phyloP scores from a whole-genome alignment of 352 stramenopile genomes.

The Phytophthora hibernalis region DNA sequence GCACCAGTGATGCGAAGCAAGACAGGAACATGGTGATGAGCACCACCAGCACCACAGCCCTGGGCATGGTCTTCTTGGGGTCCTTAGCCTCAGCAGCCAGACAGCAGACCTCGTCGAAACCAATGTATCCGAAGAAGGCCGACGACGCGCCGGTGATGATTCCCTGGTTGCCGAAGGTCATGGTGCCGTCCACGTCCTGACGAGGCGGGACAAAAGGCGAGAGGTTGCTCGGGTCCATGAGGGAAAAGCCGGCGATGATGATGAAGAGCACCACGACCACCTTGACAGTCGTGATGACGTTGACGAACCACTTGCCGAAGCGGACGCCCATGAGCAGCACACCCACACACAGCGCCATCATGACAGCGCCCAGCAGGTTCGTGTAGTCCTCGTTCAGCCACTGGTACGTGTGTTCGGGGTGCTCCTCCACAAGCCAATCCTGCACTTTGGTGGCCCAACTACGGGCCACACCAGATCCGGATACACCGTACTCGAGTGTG shows the following conservation, averaged over 20 bases:
- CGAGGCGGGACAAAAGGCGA: slow-evolving; percentile 79
- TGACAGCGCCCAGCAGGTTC: slow-evolving; percentile 66
- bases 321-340: slow-evolving; percentile 86
- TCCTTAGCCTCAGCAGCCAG: slow-evolving; percentile 85
- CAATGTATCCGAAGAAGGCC: slow-evolving; percentile 95
- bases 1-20: slow-evolving; percentile 81
- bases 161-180: slow-evolving; percentile 54
- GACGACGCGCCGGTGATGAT: slow-evolving; percentile 85
- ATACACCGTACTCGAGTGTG: slow-evolving; percentile 94
- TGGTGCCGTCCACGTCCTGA: slow-evolving; percentile 27
- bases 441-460: slow-evolving; percentile 93
- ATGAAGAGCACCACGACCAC: slow-evolving; percentile 92
- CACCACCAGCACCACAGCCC: slow-evolving; percentile 86
- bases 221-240: slow-evolving; percentile 87
- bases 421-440: slow-evolving; percentile 60
- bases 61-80: slow-evolving; percentile 78
- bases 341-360: slow-evolving; percentile 76
- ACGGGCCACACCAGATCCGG: slow-evolving; percentile 89
- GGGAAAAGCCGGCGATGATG: slow-evolving; percentile 85
- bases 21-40: slow-evolving; percentile 75
- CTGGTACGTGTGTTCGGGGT: slow-evolving; percentile 46
- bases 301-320: slow-evolving; percentile 92
- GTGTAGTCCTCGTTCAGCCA: slow-evolving; percentile 70
- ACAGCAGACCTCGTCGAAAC: slow-evolving; percentile 96
- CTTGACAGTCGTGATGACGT: slow-evolving; percentile 88